Evolutionary conservation across 1,284 basidiomycete species (phyloP).

Genomic region (Agroathelia rolfsii): DNA sequence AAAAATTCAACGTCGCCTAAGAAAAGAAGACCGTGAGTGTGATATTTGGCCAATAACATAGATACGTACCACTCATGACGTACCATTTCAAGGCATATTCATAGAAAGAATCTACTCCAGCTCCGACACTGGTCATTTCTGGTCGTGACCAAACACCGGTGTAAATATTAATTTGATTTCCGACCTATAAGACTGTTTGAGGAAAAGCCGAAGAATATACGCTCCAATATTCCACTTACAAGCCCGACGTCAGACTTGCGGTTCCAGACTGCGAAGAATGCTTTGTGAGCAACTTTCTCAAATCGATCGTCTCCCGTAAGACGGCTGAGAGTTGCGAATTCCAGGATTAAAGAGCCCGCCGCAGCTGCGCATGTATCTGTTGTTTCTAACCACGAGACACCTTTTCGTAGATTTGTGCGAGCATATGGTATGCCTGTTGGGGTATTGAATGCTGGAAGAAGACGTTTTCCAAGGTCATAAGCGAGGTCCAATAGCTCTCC

Average conservation of each 20-base stretch:
- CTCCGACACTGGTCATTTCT: slow-evolving; percentile 75
- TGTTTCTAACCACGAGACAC: slow-evolving; percentile 59
- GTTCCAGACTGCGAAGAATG: slow-evolving; percentile 91
- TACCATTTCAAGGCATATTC: slow-evolving; percentile 90
- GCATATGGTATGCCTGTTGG: slow-evolving; percentile 86
- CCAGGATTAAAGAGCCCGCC: slow-evolving; percentile 83
- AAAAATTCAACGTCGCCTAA: slow-evolving; percentile 80
- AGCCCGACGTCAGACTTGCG: slow-evolving; percentile 72
- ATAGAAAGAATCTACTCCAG: slow-evolving; percentile 89
- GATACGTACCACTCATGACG: slow-evolving; percentile 67
- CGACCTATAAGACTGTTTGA: too few species aligned
- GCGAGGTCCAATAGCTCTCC: slow-evolving; percentile 73
- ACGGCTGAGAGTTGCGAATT: slow-evolving; percentile 85
- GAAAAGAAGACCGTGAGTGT: slow-evolving; percentile 9
- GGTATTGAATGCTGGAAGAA: slow-evolving; percentile 84
- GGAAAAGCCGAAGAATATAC: too few species aligned
- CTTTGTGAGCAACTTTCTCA: slow-evolving; percentile 75
- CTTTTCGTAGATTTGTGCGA: slow-evolving; percentile 70
- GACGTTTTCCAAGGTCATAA: slow-evolving; percentile 71
- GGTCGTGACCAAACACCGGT: slow-evolving; percentile 69
- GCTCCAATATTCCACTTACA: slow-evolving; percentile 85
- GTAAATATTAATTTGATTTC: too few species aligned
- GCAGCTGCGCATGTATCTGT: slow-evolving; percentile 81
- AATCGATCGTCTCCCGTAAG: slow-evolving; percentile 81
- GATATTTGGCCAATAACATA: slow-evolving; percentile 7